Base-by-base conservation (phyloP, 352 stramenopile genomes). In the Phytopythium kandeliae region DNA sequence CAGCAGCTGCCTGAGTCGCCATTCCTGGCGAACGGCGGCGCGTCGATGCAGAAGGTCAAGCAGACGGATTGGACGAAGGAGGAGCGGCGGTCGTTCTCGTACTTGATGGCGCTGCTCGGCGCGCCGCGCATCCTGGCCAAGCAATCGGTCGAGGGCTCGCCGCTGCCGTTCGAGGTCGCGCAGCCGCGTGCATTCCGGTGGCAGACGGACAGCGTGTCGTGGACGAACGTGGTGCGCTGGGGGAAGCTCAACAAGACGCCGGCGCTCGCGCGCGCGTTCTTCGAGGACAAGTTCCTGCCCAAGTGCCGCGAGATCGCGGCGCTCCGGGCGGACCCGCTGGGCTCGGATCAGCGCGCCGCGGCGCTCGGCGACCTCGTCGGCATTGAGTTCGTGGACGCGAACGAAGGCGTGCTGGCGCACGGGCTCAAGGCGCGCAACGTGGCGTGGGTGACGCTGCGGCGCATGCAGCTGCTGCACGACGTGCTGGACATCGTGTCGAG, bases 361-460 rank as follows among this genome's bases (percentile, higher is more conserved):
- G 78, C 82, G 7, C 52, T 92, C 17, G 73, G 80, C 5, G 78
- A 91, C 57, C 60, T 91, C 12, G 85, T 93, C 21, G 85, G 84
- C 26, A 88, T 95, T 37, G 78, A 92, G 54, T 95, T 91, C 49
- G 82, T 95, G 12, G 85, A 95, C 49, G 80, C 82, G 11, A 83
- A 87, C 44, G 83, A 95, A 62, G 85, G 80, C 25, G 74, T 92
- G 13, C 35, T 92, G 41, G 78, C 84, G 0, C 85, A 95, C 60
- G 85, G 85, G 5, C 63, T 92, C 7, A 95, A 95, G 65, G 82
- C 85, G 22, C 85, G 83, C 25, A 88, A 91, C 60, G 82, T 81
- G 46, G 83, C 85, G 54, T 93, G 81, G 79, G 67, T 93, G 26
- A 78, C 82, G 13, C 69, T 95, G 55, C 81, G 85, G 13, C 80